Base-by-base conservation (phyloP, 306 rosid genomes). In the Cucumis melo region DNA sequence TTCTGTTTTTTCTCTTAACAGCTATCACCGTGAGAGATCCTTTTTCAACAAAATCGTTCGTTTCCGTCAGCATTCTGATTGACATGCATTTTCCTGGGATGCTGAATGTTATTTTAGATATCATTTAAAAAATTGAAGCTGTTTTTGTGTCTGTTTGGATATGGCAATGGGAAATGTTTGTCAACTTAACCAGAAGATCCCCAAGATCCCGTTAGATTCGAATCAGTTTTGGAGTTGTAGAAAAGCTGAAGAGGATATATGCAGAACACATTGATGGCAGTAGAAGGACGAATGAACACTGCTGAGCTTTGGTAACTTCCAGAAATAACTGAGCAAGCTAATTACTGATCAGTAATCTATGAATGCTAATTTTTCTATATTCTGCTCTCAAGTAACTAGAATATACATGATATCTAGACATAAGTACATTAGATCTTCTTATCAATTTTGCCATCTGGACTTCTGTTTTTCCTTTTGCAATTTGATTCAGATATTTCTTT, bases 1-100 rank as follows among this genome's bases (percentile, higher is more conserved):
- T 64, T 63, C 44, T 53, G 46, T 54, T 42, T 44, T 58, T 27
- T 44, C 2, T 58, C 65, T 76, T 27, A 24, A 59, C 80, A 93
- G 98, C 76, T 93, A 90, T 80, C 74, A 77, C 42, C 83, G 82
- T 32, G 98, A 91, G 85, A 91, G 85, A 64, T 76, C 90, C 15
- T 92, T 93, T 81, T 83, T 93, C 88, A 85, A 80, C 78, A 89
- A 78, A 84, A 83, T 90, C 23, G 77, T 87, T 81, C 87, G 85
- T 68, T 86, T 90, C 78, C 91, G 87, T 3, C 88, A 86, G 78
- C 96, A 93, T 77, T 75, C 88, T 0, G 96, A 91, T 87, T 93
- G 84, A 89, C 60, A 11, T 64, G 74, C 75, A 64, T 32, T 63
- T 77, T 34, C 19, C 15, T 55, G 82, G 79, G 59, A 23, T 13